These are phyloP conservation scores for Daldinia loculata DNA, from an alignment of 495 filamentous ascomycete species.

Conservation along the genomic window DNA sequence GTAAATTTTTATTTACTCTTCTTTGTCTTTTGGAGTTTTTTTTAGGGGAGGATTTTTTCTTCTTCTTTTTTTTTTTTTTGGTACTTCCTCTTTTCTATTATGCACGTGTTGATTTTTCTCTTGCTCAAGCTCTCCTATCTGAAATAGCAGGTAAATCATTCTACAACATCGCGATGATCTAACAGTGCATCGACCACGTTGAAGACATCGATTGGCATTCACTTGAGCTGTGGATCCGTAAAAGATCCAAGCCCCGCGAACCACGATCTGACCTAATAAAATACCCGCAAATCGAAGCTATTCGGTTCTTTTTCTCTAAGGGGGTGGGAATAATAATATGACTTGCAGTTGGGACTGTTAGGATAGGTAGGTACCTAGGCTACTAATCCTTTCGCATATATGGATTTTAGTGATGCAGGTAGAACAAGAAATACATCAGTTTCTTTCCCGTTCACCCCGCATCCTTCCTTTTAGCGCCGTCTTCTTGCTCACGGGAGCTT, in stretches of 20 bases:
- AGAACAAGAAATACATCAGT: constrained; percentile 10
- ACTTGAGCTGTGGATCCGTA: constrained; percentile 16
- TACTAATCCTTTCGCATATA: constrained; percentile 11
- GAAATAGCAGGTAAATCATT: background rate
- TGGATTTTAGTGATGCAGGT: constrained; percentile 9
- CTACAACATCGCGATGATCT: background rate
- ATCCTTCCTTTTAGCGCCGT: constrained; percentile 11
- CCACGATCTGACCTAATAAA: constrained; percentile 13
- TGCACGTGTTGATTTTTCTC: background rate
- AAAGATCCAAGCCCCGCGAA: constrained; percentile 18
- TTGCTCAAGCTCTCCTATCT: background rate
- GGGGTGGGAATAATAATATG: constrained; percentile 13
- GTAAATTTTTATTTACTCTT: background rate
- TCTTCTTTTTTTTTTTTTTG: background rate
- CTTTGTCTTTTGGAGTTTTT: too few relatives aligned
- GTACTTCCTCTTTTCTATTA: background rate
- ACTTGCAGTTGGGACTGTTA: constrained; percentile 26
- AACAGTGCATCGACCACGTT: constrained; percentile 31
- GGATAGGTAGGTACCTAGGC: background rate
- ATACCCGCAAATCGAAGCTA: constrained; percentile 28
- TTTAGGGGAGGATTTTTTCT: too few relatives aligned
- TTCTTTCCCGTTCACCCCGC: constrained; percentile 19
- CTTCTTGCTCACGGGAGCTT: constrained; percentile 13
- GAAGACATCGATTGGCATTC: constrained; percentile 27
- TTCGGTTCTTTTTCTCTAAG: constrained; percentile 14